Evolutionary conservation across 805 yeast species (phyloP).

Genomic region (Ogataea degrootiae): DNA sequence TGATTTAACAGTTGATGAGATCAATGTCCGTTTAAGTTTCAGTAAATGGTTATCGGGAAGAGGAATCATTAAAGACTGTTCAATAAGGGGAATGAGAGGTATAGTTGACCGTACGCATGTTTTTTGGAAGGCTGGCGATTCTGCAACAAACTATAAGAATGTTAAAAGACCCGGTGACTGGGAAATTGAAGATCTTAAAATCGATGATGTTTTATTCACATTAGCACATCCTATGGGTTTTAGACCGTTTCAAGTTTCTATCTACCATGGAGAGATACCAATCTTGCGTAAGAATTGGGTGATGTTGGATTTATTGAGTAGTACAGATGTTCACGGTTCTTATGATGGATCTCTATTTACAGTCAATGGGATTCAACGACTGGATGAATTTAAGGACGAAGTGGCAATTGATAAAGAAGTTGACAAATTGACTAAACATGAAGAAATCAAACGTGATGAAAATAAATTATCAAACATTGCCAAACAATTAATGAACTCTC

Average conservation of each 20-base stretch:
- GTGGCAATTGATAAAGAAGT: conserved; percentile 22
- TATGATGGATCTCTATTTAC: conserved; percentile 93
- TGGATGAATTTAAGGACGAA: conserved; percentile 41
- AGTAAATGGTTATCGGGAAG: conserved; percentile 85
- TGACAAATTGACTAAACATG: conserved; percentile 10
- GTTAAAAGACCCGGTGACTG: conserved; percentile 82
- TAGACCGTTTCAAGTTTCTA: conserved; percentile 79
- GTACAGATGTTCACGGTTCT: conserved; percentile 81
- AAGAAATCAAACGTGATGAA: neutral
- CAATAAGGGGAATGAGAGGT: conserved; percentile 83
- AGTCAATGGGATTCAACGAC: conserved; percentile 69
- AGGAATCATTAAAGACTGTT: conserved; percentile 79
- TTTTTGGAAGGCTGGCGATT: conserved; percentile 74
- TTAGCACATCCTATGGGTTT: conserved; percentile 76
- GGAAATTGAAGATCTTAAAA: conserved; percentile 74
- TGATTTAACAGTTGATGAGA: conserved; percentile 84
- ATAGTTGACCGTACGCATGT: conserved; percentile 89
- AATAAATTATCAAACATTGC: neutral
- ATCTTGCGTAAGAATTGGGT: conserved; percentile 88
- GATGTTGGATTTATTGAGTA: conserved; percentile 79
- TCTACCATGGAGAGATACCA: conserved; percentile 82
- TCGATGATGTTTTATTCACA: conserved; percentile 83
- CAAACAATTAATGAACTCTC: conserved; percentile 33
- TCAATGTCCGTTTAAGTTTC: conserved; percentile 74
- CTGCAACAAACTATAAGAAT: conserved; percentile 76